Conservation (phyloP, 2,329 filamentous ascomycete species). For the Orbilia oligospora region DNA sequence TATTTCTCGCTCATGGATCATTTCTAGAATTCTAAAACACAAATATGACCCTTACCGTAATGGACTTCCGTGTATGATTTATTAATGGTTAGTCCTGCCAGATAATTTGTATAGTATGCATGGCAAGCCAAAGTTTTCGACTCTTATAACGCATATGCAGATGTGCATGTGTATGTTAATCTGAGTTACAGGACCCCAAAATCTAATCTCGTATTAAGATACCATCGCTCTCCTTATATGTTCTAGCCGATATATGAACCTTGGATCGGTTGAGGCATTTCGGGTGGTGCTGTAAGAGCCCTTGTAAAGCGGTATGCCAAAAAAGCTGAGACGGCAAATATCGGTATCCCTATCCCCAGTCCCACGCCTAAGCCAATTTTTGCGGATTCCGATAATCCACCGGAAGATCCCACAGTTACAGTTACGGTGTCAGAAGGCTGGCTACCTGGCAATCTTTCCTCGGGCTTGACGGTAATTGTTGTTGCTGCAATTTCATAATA, state of each 20-base stretch:
- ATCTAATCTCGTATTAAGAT: neutral
- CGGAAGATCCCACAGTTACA: neutral
- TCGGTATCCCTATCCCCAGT: conserved; percentile 26
- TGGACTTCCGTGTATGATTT: no score
- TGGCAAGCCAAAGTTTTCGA: no score
- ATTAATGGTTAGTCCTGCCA: no score
- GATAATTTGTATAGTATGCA: no score
- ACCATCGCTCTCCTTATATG: neutral
- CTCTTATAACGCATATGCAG: neutral
- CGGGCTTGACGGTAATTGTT: conserved; percentile 2
- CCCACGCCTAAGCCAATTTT: conserved; percentile 38
- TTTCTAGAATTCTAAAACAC: no score
- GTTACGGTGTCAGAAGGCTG: neutral
- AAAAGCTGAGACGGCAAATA: neutral
- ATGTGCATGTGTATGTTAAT: neutral
- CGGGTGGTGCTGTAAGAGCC: neutral
- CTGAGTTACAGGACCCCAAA: neutral
- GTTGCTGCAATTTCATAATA: conserved; percentile 1
- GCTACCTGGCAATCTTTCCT: neutral
- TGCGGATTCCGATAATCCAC: conserved; percentile 13
- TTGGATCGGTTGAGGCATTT: conserved; percentile 40
- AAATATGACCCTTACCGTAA: no score
- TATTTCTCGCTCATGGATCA: no score
- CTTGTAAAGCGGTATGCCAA: conserved; percentile 9
- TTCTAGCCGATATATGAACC: conserved; percentile 6